Conservation (phyloP, 2,329 filamentous ascomycete genomes). For the Paracorniculantispora psalliotae region DNA sequence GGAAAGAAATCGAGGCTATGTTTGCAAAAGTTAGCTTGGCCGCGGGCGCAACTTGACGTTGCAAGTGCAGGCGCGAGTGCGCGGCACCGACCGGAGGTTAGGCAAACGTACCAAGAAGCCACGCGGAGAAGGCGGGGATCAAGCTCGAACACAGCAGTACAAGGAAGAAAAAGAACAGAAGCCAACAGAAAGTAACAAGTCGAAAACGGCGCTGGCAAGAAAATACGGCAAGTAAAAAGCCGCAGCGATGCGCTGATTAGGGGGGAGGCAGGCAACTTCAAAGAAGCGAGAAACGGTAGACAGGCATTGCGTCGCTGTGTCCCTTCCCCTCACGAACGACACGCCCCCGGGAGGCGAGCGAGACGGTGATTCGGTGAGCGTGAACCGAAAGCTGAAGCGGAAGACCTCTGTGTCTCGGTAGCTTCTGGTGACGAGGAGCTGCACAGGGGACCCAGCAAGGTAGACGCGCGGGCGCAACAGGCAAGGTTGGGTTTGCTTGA, state of each 20-base stretch:
- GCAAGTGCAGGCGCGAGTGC: slow-evolving; percentile 11
- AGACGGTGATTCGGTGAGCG: neutral
- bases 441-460: neutral
- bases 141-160: neutral
- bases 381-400: neutral
- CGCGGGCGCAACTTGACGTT: neutral
- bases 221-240: neutral
- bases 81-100: neutral
- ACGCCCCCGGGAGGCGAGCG: neutral
- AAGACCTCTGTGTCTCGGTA: neutral
- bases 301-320: slow-evolving; percentile 9
- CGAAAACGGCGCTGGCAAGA: slow-evolving; percentile 1
- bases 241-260: neutral
- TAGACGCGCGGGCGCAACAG: slow-evolving; percentile 4
- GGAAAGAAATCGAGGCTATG: neutral
- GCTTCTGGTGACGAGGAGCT: neutral
- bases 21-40: neutral
- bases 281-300: neutral
- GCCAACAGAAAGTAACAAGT: neutral
- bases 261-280: neutral
- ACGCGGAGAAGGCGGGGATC: slow-evolving; percentile 1
- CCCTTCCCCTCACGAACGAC: slow-evolving; percentile 12
- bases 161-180: neutral
- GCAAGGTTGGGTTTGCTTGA: neutral
- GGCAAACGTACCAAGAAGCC: slow-evolving; percentile 3